These are phyloP conservation scores for Leucogyrophana mollusca DNA, from an alignment of 768 basidiomycete genomes.

Conservation along the genomic window DNA sequence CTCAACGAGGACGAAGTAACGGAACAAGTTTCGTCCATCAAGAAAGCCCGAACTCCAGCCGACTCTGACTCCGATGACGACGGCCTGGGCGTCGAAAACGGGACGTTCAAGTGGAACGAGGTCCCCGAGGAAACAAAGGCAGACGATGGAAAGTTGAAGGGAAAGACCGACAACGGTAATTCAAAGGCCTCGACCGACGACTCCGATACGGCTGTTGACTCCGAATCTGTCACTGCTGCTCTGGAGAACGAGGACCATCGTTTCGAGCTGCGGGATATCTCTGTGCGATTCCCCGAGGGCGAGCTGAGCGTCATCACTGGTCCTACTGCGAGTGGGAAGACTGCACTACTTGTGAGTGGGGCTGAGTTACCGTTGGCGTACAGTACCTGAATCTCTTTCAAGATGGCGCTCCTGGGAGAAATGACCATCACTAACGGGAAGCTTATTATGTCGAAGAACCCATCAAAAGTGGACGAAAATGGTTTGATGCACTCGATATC, in stretches of 20 bases:
- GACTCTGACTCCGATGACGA: constrained; percentile 24
- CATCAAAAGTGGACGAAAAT: constrained; percentile 50
- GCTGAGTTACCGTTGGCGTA: not conserved
- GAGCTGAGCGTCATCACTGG: constrained; percentile 71
- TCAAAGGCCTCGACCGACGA: not conserved
- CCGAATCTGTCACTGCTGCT: constrained; percentile 11
- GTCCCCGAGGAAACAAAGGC: constrained; percentile 28
- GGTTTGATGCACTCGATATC: constrained; percentile 49
- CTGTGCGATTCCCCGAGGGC: constrained; percentile 70
- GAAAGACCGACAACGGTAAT: constrained; percentile 14
- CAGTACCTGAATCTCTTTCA: not conserved
- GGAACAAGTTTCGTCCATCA: constrained; percentile 64
- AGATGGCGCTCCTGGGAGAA: constrained; percentile 75
- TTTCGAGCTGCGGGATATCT: constrained; percentile 70
- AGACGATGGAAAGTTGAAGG: constrained; percentile 15
- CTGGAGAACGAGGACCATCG: constrained; percentile 33
- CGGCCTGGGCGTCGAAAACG: constrained; percentile 48
- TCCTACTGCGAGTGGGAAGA: constrained; percentile 83
- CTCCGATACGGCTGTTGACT: constrained; percentile 12
- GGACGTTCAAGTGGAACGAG: constrained; percentile 58
- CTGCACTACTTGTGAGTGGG: constrained; percentile 61
- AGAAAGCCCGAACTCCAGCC: constrained; percentile 33
- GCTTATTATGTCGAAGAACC: constrained; percentile 67
- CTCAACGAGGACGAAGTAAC: constrained; percentile 70
- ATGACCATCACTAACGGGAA: constrained; percentile 54